Evolutionary conservation across 805 yeast genomes (phyloP), one percentile per base, ranked within the genome.

Genomic region (Candida namnaoensis): DNA sequence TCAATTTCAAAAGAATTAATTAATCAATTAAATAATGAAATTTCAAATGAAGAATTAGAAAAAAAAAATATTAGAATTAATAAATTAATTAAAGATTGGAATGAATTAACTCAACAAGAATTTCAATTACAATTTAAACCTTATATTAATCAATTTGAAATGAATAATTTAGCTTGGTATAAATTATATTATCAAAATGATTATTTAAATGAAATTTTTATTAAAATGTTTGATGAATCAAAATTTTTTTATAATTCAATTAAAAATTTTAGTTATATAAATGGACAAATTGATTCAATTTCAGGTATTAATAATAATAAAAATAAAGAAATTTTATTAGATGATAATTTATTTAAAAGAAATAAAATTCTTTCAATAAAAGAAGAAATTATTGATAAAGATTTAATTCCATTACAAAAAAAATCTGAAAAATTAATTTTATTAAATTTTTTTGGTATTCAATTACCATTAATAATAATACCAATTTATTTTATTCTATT

Each of bases 141-240:
- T 7, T 48, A 47, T 27, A 48, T 62, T 13, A 41, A 48, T 5
- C 33, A 46, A 3, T 62, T 47, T 36, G 58, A 55, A 15, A 44
- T 44, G 13, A 48, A 44, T 7, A 56, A 61, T 15, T 44, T 62
- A 9, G 48, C 61, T 5, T 49, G 64, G 50, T 56, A 59, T 60
- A 60, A 52, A 47, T 39, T 62, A 13, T 61, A 61, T 47, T 46
- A 54, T 10, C 52, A 56, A 35, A 56, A 57, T 23, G 65, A 61
- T 43, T 58, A 53, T 36, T 44, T 61, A 15, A 55, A 54, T 36
- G 47, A 47, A 36, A 48, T 53, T 15, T 36, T 62, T 3, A 48
- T 53, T 14, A 50, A 52, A 32, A 49, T 60, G 56, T 44, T 61
- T 11, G 47, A 54, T 3, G 56, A 54, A 1, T 30, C 47, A 6